Percentiles rank a stretch among this genome's conserved stretches.
These are phyloP conservation scores for Aspergillus biplanus DNA, from an alignment of 495 filamentous ascomycete genomes.

Conservation along the genomic window DNA sequence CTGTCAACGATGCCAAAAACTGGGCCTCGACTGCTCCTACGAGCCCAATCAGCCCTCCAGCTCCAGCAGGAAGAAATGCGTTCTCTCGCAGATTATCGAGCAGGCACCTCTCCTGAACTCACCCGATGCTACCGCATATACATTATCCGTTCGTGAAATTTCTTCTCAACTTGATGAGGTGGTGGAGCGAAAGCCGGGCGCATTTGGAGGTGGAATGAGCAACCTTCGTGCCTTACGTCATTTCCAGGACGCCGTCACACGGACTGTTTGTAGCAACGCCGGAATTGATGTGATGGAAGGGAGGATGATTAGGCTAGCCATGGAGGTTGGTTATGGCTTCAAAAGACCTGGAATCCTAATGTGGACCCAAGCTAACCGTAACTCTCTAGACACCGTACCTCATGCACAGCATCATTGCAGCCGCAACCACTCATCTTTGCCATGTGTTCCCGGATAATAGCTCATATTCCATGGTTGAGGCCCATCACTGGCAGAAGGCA, in stretches of 20 bases:
- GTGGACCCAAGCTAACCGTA: constrained; percentile 11
- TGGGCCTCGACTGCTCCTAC: constrained; percentile 46
- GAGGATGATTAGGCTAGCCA: constrained; percentile 42
- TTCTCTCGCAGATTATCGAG: constrained; percentile 26
- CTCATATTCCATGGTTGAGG: constrained; percentile 40
- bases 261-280: constrained; percentile 26
- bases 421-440: constrained; percentile 45
- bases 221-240: constrained; percentile 38
- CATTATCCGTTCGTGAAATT: constrained; percentile 31
- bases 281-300: constrained; percentile 33
- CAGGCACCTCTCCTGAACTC: constrained; percentile 17
- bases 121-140: constrained; percentile 29
- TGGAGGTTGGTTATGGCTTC: constrained; percentile 34
- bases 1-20: constrained; percentile 47
- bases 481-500: constrained; percentile 48
- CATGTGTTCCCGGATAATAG: constrained; percentile 32
- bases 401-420: constrained; percentile 51
- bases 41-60: constrained; percentile 14
- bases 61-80: constrained; percentile 18
- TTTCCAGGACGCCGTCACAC: constrained; percentile 36
- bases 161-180: constrained; percentile 33
- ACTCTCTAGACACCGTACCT: constrained; percentile 45
- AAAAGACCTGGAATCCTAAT: not conserved
- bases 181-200: constrained; percentile 17
- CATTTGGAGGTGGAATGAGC: constrained; percentile 3